phyloP scores from a whole-genome alignment of 139 green algal genomes.

The Prasinococcaceae sp. region DNA sequence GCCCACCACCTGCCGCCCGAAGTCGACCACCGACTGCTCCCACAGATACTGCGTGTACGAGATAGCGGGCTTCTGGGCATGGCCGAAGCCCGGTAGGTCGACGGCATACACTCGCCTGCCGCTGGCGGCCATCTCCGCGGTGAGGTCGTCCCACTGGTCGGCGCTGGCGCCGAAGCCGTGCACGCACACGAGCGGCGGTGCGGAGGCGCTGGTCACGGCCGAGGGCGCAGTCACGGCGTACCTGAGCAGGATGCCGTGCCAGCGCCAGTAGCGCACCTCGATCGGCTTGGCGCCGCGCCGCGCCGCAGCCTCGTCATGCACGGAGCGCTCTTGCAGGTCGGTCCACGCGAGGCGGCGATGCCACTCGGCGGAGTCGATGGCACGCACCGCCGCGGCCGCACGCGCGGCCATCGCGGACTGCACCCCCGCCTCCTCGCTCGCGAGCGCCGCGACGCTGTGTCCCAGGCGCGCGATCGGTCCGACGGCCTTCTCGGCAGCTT shows the following conservation, averaged over 20 bases:
- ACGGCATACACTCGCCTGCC: slow-evolving; percentile 44
- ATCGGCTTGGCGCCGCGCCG: too few relatives aligned
- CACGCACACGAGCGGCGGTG: slow-evolving; percentile 39
- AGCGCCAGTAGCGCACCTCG: slow-evolving; percentile 37
- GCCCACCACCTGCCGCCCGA: slow-evolving; percentile 1
- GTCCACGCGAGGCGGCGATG: background rate
- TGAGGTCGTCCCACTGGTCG: slow-evolving; percentile 39
- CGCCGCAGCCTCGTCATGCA: too few relatives aligned
- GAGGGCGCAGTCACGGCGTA: slow-evolving; percentile 34
- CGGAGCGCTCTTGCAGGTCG: background rate
- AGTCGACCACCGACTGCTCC: slow-evolving; percentile 8
- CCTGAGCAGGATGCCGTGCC: slow-evolving; percentile 39
- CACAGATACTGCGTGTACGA: slow-evolving; percentile 13
- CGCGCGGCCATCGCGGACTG: too few relatives aligned
- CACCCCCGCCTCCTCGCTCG: too few relatives aligned
- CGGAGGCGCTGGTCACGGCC: slow-evolving; percentile 7
- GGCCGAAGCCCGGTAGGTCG: slow-evolving; percentile 66
- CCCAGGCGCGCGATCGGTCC: too few relatives aligned
- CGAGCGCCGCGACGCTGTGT: too few relatives aligned
- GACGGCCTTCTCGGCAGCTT: too few relatives aligned
- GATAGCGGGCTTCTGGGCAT: slow-evolving; percentile 2
- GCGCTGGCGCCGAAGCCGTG: slow-evolving; percentile 67
- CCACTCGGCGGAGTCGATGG: too few relatives aligned
- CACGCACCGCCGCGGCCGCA: too few relatives aligned
- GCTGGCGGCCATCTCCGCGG: slow-evolving; percentile 38